Percentiles rank a stretch among this genome's conserved stretches.
phyloP scores from a whole-genome alignment of 495 filamentous ascomycete genomes.

The Sporormia fimetaria region DNA sequence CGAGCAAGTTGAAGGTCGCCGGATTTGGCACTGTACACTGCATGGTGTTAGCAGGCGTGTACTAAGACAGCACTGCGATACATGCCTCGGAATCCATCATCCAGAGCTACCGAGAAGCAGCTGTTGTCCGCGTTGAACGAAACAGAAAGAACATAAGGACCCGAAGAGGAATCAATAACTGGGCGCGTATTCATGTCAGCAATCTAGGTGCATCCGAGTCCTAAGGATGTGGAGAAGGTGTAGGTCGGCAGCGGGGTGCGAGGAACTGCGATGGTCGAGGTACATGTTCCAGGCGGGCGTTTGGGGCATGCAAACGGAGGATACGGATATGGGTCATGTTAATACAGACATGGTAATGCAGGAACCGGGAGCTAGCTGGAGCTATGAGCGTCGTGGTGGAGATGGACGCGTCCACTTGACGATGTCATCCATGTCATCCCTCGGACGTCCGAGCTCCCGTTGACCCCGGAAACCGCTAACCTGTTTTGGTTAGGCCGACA shows the following conservation, averaged over 20 bases:
- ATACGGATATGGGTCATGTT: too few relatives aligned
- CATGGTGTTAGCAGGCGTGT: constrained; percentile 8
- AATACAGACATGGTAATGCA: too few relatives aligned
- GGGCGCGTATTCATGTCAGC: constrained; percentile 78
- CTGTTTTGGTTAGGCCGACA: too few relatives aligned
- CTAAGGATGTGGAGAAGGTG: background rate
- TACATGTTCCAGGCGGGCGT: background rate
- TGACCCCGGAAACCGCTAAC: too few relatives aligned
- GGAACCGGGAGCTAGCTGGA: too few relatives aligned
- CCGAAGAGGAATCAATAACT: constrained; percentile 63
- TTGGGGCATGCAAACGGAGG: background rate
- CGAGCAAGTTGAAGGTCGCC: constrained; percentile 11
- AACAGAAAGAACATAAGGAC: constrained; percentile 67
- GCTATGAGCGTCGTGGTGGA: too few relatives aligned
- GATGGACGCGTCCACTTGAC: too few relatives aligned
- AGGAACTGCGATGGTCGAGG: background rate
- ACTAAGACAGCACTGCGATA: constrained; percentile 2
- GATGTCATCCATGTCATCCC: too few relatives aligned
- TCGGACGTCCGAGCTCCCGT: too few relatives aligned
- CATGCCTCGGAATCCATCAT: constrained; percentile 79
- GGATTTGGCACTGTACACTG: constrained; percentile 19
- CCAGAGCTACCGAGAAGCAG: constrained; percentile 80
- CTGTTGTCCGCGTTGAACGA: constrained; percentile 80
- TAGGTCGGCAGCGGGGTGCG: background rate
- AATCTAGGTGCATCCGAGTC: background rate